phyloP scores from a whole-genome alignment of 2,329 filamentous ascomycete species.

The Fusarium sulawesiense region DNA sequence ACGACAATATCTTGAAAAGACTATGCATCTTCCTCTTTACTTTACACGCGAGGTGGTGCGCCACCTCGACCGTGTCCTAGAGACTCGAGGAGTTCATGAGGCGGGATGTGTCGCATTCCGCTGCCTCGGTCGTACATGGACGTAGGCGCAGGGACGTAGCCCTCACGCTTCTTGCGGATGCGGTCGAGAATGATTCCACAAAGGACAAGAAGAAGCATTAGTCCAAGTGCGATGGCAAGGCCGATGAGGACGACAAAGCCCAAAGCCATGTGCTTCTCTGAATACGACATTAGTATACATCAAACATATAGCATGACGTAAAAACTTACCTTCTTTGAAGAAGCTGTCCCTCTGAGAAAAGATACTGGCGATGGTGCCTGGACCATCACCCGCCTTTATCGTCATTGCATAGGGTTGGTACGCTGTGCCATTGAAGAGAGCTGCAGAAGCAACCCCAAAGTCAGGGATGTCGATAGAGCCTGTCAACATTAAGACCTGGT shows the following conservation, averaged over 20 bases:
- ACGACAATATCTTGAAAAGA: constrained; percentile 34
- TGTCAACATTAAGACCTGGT: constrained; percentile 83
- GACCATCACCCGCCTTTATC: constrained; percentile 70
- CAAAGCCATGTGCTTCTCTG: constrained; percentile 70
- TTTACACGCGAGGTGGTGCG: constrained; percentile 64
- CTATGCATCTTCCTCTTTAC: constrained; percentile 2
- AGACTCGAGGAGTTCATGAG: constrained; percentile 68
- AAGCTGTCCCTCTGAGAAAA: constrained; percentile 86
- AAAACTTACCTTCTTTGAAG: constrained; percentile 73
- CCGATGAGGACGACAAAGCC: constrained; percentile 85
- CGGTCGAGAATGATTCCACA: constrained; percentile 81
- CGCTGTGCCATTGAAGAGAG: constrained; percentile 84
- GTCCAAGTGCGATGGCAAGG: constrained; percentile 79
- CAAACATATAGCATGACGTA: not conserved
- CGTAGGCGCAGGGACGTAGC: constrained; percentile 82
- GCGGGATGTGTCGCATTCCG: constrained; percentile 70
- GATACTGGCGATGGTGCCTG: constrained; percentile 81
- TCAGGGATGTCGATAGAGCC: constrained; percentile 80
- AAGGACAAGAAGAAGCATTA: constrained; percentile 82
- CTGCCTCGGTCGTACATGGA: constrained; percentile 70
- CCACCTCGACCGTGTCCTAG: constrained; percentile 61
- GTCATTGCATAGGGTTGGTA: constrained; percentile 86
- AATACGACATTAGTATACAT: constrained; percentile 25
- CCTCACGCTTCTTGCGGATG: constrained; percentile 79
- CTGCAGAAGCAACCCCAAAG: constrained; percentile 86